Conservation (phyloP, 495 filamentous ascomycete genomes). For the Lophium mytilinum region DNA sequence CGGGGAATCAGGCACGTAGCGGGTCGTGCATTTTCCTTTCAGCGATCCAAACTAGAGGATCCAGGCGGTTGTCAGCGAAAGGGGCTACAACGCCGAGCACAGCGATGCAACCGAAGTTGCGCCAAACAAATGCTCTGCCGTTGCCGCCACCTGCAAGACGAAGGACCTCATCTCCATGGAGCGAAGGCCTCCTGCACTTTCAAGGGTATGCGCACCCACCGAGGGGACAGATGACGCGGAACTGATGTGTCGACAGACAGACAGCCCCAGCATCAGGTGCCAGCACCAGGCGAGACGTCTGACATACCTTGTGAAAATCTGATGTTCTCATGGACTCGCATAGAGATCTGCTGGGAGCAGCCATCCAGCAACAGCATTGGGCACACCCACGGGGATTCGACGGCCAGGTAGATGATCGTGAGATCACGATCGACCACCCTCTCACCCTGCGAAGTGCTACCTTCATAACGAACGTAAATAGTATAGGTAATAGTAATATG, state of each 20-base stretch:
- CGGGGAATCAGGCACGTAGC: neutral
- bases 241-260: neutral
- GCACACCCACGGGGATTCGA: neutral
- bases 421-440: neutral
- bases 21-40: neutral
- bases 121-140: neutral
- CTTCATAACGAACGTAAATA: neutral
- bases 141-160: too few relatives aligned
- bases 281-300: neutral
- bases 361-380: neutral
- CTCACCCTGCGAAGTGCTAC: neutral
- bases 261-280: neutral
- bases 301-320: neutral
- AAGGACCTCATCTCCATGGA: too few relatives aligned
- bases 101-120: neutral
- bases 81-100: slow-evolving; percentile 9
- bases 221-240: neutral
- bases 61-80: neutral
- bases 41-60: neutral
- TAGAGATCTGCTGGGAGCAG: neutral
- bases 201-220: neutral
- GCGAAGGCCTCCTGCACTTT: neutral
- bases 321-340: neutral
- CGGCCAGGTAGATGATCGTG: neutral
- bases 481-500: neutral